Evolutionary conservation across 441 rosid genomes (phyloP).

Genomic region (Corymbia calophylla): DNA sequence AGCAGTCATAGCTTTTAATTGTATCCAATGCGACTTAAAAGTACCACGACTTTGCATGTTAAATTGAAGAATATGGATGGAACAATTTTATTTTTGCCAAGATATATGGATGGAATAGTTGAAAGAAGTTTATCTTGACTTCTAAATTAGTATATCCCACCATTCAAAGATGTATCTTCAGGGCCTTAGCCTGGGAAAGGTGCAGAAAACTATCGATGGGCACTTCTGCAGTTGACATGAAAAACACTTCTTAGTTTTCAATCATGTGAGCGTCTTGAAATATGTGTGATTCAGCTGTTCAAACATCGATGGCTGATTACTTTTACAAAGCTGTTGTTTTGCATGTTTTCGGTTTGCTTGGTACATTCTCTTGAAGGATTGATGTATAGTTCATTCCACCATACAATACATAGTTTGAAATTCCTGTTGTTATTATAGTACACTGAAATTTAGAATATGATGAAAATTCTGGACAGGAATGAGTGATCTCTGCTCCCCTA

Average conservation of each 20-base stretch:
- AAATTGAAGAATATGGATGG: neutral
- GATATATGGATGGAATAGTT: neutral
- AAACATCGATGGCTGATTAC: neutral
- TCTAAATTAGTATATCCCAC: neutral
- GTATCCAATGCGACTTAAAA: neutral
- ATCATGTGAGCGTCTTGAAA: neutral
- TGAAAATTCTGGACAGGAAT: conserved; percentile 42
- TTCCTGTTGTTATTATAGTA: neutral
- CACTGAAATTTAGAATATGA: neutral
- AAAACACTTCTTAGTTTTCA: neutral
- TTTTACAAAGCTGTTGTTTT: neutral
- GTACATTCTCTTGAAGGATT: neutral
- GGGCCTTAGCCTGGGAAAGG: neutral
- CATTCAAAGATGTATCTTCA: neutral
- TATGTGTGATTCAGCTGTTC: neutral
- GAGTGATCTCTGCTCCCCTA: conserved; percentile 98
- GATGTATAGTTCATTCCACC: neutral
- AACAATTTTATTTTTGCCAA: neutral
- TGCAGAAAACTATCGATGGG: neutral
- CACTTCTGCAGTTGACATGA: neutral
- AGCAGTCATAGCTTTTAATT: neutral
- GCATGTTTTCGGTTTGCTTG: neutral
- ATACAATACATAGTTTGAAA: neutral
- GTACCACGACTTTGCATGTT: neutral
- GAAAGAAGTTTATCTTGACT: neutral